These are phyloP conservation scores for Holtermannia corniformis DNA, from an alignment of 768 basidiomycete genomes.

Conservation along the genomic window DNA sequence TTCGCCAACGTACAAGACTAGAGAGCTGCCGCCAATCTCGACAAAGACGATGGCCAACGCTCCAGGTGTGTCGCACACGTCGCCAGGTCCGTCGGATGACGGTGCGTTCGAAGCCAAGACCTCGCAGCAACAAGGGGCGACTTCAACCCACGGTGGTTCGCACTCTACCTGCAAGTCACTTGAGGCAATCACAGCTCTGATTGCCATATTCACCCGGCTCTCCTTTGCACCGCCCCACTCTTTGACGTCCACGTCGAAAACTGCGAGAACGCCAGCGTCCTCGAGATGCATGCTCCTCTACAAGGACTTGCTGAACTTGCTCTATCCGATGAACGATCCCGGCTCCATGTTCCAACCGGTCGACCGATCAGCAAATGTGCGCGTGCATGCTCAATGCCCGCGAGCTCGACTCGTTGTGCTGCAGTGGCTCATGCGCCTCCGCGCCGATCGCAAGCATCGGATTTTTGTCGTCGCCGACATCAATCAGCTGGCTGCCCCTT, in stretches of 20 bases:
- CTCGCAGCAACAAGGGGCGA: not conserved
- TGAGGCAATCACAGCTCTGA: slow-evolving; percentile 32
- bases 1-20: slow-evolving; percentile 16
- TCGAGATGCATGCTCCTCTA: slow-evolving; percentile 42
- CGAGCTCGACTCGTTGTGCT: slow-evolving; percentile 61
- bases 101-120: not conserved
- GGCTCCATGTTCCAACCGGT: not conserved
- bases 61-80: not conserved
- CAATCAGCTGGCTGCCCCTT: slow-evolving; percentile 45
- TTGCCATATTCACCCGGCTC: slow-evolving; percentile 43
- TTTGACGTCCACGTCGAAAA: slow-evolving; percentile 14
- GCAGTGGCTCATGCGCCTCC: slow-evolving; percentile 77
- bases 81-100: slow-evolving; percentile 7
- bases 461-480: slow-evolving; percentile 59
- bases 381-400: slow-evolving; percentile 40
- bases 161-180: slow-evolving; percentile 26
- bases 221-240: slow-evolving; percentile 39
- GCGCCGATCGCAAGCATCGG: slow-evolving; percentile 82
- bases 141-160: not conserved
- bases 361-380: slow-evolving; percentile 1
- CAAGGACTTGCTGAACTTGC: slow-evolving; percentile 43
- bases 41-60: not conserved
- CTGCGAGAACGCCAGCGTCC: slow-evolving; percentile 38
- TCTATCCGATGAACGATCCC: slow-evolving; percentile 33
- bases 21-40: slow-evolving; percentile 21